These are phyloP conservation scores for Canavalia gladiata DNA, from an alignment of 306 rosid genomes.

Conservation along the genomic window DNA sequence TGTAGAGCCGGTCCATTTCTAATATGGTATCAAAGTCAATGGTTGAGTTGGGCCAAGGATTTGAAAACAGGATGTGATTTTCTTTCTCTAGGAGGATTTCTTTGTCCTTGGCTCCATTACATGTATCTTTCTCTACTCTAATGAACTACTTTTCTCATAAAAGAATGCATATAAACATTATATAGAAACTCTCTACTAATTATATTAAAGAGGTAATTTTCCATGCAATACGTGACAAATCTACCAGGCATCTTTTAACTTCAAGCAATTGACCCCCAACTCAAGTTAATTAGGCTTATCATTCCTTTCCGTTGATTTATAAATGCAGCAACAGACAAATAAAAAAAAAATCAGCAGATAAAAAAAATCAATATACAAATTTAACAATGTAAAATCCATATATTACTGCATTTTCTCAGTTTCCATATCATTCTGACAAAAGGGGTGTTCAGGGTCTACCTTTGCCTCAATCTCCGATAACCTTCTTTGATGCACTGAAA, in stretches of 20 bases:
- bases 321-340: not conserved
- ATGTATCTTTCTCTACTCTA: slow-evolving; percentile 22
- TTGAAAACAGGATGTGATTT: not conserved
- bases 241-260: slow-evolving; percentile 18
- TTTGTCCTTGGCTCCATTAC: not conserved
- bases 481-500: slow-evolving; percentile 72
- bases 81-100: not conserved
- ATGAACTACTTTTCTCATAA: not conserved
- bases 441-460: slow-evolving; percentile 57
- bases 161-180: slow-evolving; percentile 12
- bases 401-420: slow-evolving; percentile 28
- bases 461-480: slow-evolving; percentile 74
- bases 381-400: slow-evolving; percentile 13
- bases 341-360: not conserved
- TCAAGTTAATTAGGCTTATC: not conserved
- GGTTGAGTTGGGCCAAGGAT: no score
- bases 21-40: no score
- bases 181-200: not conserved
- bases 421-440: slow-evolving; percentile 22
- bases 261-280: slow-evolving; percentile 25
- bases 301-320: slow-evolving; percentile 26
- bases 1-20: no score
- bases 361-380: slow-evolving; percentile 15
- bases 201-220: not conserved
- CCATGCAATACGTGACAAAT: not conserved